Conservation (phyloP, 2,329 filamentous ascomycete genomes). For the Pseudogymnoascus sp. region DNA sequence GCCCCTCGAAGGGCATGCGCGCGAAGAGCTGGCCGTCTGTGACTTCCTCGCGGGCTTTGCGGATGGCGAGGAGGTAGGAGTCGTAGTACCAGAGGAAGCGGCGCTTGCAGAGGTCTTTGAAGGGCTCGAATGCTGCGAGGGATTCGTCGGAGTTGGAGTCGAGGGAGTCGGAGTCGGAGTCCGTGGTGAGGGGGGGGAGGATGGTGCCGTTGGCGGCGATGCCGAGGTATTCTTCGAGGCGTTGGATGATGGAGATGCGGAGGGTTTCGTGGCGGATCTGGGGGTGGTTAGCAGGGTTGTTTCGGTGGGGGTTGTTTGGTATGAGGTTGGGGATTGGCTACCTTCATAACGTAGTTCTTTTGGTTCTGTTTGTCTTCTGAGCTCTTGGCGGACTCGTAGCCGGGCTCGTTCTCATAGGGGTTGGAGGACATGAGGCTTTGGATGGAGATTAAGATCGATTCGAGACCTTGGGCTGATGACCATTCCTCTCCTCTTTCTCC, state of each 20-base stretch:
- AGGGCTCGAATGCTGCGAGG: slow-evolving; percentile 66
- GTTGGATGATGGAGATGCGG: slow-evolving; percentile 77
- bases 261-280: slow-evolving; percentile 75
- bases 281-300: too few relatives aligned
- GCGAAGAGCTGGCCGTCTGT: slow-evolving; percentile 59
- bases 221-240: slow-evolving; percentile 71
- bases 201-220: slow-evolving; percentile 47
- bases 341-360: slow-evolving; percentile 72
- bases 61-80: slow-evolving; percentile 68
- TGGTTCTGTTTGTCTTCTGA: slow-evolving; percentile 66
- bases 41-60: slow-evolving; percentile 57
- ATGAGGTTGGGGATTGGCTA: slow-evolving; percentile 26
- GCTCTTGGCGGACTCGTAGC: slow-evolving; percentile 71
- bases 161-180: slow-evolving; percentile 32
- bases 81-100: slow-evolving; percentile 96
- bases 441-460: slow-evolving; percentile 90
- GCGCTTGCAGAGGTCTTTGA: slow-evolving; percentile 83
- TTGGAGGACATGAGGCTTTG: slow-evolving; percentile 93
- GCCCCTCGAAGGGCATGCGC: slow-evolving; percentile 83
- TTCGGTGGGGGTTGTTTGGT: too few relatives aligned
- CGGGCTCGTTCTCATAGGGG: slow-evolving; percentile 93
- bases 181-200: slow-evolving; percentile 27
- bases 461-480: slow-evolving; percentile 91
- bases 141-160: slow-evolving; percentile 39
- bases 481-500: slow-evolving; percentile 88